phyloP scores from a whole-genome alignment of 106 monocot species.

The Agapanthus africanus region DNA sequence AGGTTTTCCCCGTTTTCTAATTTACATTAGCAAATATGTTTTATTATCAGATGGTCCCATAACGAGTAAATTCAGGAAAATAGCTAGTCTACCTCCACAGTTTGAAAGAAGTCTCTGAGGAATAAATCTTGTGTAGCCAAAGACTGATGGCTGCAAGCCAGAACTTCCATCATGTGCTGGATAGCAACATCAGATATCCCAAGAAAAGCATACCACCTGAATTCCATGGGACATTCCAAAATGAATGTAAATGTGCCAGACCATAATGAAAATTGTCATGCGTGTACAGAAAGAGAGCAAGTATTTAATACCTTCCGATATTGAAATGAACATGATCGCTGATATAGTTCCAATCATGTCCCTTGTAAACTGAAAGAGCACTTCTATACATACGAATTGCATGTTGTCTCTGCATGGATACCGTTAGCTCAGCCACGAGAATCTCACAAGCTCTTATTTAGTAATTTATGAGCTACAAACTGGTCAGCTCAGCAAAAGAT shows the following conservation, averaged over 20 bases:
- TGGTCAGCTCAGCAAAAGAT: background rate
- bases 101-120: slow-evolving; percentile 63
- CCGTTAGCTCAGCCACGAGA: slow-evolving; percentile 8
- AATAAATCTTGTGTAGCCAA: slow-evolving; percentile 71
- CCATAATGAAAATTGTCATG: background rate
- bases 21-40: slow-evolving; percentile 3
- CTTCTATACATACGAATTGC: slow-evolving; percentile 78
- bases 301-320: slow-evolving; percentile 65
- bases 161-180: slow-evolving; percentile 75
- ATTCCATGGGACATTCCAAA: slow-evolving; percentile 9
- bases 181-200: slow-evolving; percentile 71
- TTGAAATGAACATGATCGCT: slow-evolving; percentile 90
- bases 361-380: slow-evolving; percentile 77
- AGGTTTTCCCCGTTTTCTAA: slow-evolving; percentile 64
- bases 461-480: slow-evolving; percentile 6
- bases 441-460: slow-evolving; percentile 8
- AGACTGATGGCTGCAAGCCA: slow-evolving; percentile 82
- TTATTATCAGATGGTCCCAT: background rate
- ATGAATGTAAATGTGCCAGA: background rate
- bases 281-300: background rate
- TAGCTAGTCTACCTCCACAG: slow-evolving; percentile 53
- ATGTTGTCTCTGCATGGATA: slow-evolving; percentile 60
- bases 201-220: slow-evolving; percentile 88
- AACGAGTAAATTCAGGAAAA: slow-evolving; percentile 2
- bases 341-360: slow-evolving; percentile 82